Evolutionary conservation across 1,139 yeast species (phyloP).

Genomic region (Arxiozyma slooffiae): DNA sequence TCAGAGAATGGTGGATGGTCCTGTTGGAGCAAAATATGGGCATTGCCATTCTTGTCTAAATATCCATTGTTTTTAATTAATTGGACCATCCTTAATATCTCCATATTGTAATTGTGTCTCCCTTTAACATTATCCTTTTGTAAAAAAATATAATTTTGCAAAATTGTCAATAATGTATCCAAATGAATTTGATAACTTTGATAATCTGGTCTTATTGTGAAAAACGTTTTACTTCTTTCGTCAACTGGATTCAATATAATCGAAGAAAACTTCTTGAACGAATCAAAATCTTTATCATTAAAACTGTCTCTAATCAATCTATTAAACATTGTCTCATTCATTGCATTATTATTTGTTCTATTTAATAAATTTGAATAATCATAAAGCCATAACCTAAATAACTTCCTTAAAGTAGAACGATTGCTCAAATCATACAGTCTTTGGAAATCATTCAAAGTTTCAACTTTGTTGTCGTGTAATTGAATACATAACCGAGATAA

Average conservation of each 20-base stretch:
- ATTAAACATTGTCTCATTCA: conserved; percentile 16
- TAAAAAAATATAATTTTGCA: conserved; percentile 10
- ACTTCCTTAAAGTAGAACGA: conserved; percentile 12
- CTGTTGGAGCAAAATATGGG: neutral
- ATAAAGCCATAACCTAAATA: conserved; percentile 22
- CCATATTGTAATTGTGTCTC: neutral
- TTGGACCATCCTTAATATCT: conserved; percentile 2
- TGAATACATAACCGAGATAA: conserved; percentile 14
- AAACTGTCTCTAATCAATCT: conserved; percentile 15
- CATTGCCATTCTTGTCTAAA: neutral
- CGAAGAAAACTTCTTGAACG: conserved; percentile 18
- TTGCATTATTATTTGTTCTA: conserved; percentile 1
- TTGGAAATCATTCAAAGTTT: conserved; percentile 18
- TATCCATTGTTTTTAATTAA: conserved; percentile 2
- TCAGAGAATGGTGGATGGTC: neutral
- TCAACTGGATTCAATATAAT: conserved; percentile 16
- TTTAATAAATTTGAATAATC: conserved; percentile 16
- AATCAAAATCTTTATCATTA: conserved; percentile 12
- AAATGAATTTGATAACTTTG: conserved; percentile 9
- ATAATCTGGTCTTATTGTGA: conserved; percentile 3
- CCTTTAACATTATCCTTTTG: neutral
- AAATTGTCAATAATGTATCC: conserved; percentile 11
- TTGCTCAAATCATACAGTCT: conserved; percentile 15
- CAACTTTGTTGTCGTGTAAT: conserved; percentile 17
- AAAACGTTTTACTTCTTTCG: conserved; percentile 11